Base-by-base conservation (phyloP, 108 stramenopile species). In the Licmophora abbreviata region DNA sequence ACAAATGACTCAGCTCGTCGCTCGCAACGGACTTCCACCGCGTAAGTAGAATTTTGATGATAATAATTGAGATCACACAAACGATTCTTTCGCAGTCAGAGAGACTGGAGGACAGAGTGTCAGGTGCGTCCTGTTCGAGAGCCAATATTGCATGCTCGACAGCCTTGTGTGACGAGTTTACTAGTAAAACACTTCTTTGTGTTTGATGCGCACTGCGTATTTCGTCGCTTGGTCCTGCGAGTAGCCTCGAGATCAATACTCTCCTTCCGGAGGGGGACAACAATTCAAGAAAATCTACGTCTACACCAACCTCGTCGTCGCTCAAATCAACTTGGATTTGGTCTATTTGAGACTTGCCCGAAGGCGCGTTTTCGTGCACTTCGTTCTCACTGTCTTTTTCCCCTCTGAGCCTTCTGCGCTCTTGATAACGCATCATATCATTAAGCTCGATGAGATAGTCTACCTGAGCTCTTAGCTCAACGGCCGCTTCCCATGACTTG, bases 61-160 rank as follows among this genome's bases (percentile, higher is more conserved):
- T 36, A 27, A 82, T 48, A 8, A 85, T 48, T 10, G 68, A 63
- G 23, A 76, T 54, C 3, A 58, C 58, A 23, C 49, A 62, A 5
- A 91, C 56, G 52, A 84, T 51, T 51, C 61, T 64, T 47, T 91
- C 85, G 38, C 69, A 75, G 29, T 81, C 82, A 48, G 47, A 72
- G 24, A n/a, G n/a, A n/a, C n/a, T n/a, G n/a, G n/a, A n/a, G n/a
- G n/a, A n/a, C n/a, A n/a, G n/a, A n/a, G n/a, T n/a, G n/a, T n/a
- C n/a, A n/a, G n/a, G n/a, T n/a, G n/a, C n/a, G n/a, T n/a, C n/a
- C n/a, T n/a, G n/a, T n/a, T n/a, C n/a, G n/a, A n/a, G n/a, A n/a
- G n/a, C n/a, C n/a, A n/a, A n/a, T n/a, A n/a, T n/a, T n/a, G n/a
- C n/a, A n/a, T n/a, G n/a, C n/a, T n/a, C n/a, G n/a, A n/a, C n/a